phyloP scores from a whole-genome alignment of 371 early-diverging fungal species.

The Mortierella sp. region DNA sequence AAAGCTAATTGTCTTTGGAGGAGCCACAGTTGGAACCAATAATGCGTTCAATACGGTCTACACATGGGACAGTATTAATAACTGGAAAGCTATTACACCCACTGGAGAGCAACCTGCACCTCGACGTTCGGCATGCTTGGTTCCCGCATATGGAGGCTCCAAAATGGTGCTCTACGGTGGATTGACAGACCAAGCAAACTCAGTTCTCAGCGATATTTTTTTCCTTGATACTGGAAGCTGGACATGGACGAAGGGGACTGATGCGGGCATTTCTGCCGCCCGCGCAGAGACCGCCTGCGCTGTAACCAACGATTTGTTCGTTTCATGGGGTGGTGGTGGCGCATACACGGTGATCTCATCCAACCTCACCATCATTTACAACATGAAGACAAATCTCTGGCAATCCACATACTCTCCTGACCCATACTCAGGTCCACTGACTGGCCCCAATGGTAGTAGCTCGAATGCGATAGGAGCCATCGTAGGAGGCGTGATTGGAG shows the following conservation, averaged over 20 bases:
- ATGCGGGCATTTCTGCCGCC: conserved; percentile 16
- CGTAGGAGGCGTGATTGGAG: conserved; percentile 18
- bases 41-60: conserved; percentile 8
- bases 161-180: conserved; percentile 35
- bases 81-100: background rate
- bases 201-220: conserved; percentile 26
- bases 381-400: conserved; percentile 15
- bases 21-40: conserved; percentile 12
- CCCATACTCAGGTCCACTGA: background rate
- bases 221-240: conserved; percentile 25
- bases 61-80: background rate
- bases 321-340: conserved; percentile 35
- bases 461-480: conserved; percentile 10
- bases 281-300: conserved; percentile 30
- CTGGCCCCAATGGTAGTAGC: background rate
- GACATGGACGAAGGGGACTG: conserved; percentile 36
- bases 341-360: conserved; percentile 1
- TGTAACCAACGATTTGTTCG: conserved; percentile 26
- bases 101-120: conserved; percentile 6
- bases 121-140: conserved; percentile 15
- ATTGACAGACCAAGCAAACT: conserved; percentile 14
- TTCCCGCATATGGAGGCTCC: conserved; percentile 12
- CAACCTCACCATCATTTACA: conserved; percentile 10
- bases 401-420: conserved; percentile 14
- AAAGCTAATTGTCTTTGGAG: conserved; percentile 20